phyloP scores from a whole-genome alignment of 2,329 filamentous ascomycete genomes.

The Penicillium sp. region DNA sequence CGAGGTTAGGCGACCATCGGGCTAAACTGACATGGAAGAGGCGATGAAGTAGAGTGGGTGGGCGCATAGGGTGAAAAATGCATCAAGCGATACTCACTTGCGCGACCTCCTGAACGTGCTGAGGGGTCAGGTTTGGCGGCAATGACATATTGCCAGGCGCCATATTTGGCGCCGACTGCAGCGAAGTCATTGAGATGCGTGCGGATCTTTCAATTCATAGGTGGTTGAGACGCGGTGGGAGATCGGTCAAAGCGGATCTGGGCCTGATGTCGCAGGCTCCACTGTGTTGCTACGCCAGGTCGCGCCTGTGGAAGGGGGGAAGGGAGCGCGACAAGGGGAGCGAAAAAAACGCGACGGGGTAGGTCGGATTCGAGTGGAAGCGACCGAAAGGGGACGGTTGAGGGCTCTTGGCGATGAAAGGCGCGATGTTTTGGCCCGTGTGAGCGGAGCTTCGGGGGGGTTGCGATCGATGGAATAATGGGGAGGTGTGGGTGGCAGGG shows the following conservation, averaged over 20 bases:
- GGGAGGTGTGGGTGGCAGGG: constrained; percentile 18
- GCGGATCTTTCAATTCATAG: constrained; percentile 29
- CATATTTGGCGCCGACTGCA: constrained; percentile 65
- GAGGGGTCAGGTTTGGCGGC: constrained; percentile 63
- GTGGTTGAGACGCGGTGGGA: constrained; percentile 15
- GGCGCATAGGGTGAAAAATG: constrained; percentile 2
- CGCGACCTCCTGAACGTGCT: constrained; percentile 69
- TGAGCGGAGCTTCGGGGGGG: constrained; percentile 23
- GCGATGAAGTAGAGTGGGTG: background rate
- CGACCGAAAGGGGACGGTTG: constrained; percentile 21
- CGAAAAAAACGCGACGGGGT: constrained; percentile 17
- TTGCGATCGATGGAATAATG: constrained; percentile 24
- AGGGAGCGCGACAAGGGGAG: constrained; percentile 21
- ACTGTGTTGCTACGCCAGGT: constrained; percentile 19
- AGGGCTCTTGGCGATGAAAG: constrained; percentile 32
- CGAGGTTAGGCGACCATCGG: constrained; percentile 33
- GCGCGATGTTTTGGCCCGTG: constrained; percentile 29
- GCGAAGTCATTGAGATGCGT: constrained; percentile 64
- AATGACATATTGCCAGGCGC: constrained; percentile 60
- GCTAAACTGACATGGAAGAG: background rate
- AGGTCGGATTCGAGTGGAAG: constrained; percentile 21
- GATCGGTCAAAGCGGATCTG: constrained; percentile 16
- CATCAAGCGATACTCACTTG: constrained; percentile 34
- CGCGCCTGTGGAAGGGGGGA: constrained; percentile 18
- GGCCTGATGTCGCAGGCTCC: constrained; percentile 17